Conservation (phyloP, 371 early-diverging fungal genomes). For the Syncephalastrum monosporum region DNA sequence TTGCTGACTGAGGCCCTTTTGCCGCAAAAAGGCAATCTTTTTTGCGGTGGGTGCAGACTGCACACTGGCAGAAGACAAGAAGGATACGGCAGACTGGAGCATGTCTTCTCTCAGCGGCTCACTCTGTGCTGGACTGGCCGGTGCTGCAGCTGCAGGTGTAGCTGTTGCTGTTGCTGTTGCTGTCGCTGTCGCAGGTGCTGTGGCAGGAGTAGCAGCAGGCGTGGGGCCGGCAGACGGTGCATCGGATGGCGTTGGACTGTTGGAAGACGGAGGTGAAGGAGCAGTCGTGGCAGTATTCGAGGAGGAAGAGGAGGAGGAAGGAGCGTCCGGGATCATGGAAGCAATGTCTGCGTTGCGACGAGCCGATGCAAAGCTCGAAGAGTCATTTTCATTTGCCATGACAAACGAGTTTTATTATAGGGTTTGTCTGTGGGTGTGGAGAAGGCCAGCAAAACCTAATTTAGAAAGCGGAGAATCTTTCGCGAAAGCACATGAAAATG, state of each 20-base stretch:
- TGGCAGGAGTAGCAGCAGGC: neutral
- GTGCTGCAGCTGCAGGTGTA: conserved; percentile 26
- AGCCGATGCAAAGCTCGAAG: too few species aligned
- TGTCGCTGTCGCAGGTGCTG: neutral
- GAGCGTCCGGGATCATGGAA: neutral
- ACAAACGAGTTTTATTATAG: too few species aligned
- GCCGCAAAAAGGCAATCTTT: conserved; percentile 61
- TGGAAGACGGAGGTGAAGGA: conserved; percentile 3
- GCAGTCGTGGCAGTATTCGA: neutral
- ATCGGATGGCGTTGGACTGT: neutral
- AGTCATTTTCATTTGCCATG: too few species aligned
- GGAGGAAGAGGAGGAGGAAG: neutral
- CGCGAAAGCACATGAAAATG: too few species aligned
- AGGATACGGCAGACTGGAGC: conserved; percentile 56
- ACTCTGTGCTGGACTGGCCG: conserved; percentile 31
- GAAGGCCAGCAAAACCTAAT: too few species aligned
- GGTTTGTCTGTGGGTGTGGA: too few species aligned
- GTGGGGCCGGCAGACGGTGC: neutral
- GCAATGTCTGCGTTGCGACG: too few species aligned
- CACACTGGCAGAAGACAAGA: conserved; percentile 59
- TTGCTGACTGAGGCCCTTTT: conserved; percentile 55
- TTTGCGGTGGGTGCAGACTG: conserved; percentile 55
- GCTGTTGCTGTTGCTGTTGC: neutral
- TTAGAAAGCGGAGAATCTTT: too few species aligned
- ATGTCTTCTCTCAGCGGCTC: conserved; percentile 51